Evolutionary conservation across 352 stramenopile genomes (phyloP).

Genomic region (Globisporangium irregulare): DNA sequence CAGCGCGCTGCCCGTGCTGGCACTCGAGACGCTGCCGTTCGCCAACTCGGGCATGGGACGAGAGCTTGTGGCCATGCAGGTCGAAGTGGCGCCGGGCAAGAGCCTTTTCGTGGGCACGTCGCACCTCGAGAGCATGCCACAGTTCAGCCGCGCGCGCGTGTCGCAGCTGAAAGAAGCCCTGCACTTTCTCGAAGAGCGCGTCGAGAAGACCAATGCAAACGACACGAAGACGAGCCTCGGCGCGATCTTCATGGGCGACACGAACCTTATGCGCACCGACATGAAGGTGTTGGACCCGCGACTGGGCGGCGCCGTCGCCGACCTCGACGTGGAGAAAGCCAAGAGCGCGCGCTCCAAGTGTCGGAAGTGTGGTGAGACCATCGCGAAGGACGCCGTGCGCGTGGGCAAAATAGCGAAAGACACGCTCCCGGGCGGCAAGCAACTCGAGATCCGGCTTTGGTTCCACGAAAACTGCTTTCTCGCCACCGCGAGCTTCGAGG

Average conservation of each 20-base stretch:
- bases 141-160: slow-evolving; percentile 44
- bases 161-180: slow-evolving; percentile 59
- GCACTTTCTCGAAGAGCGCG: slow-evolving; percentile 38
- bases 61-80: slow-evolving; percentile 57
- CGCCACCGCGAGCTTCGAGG: slow-evolving; percentile 23
- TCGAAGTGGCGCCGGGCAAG: slow-evolving; percentile 43
- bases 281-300: slow-evolving; percentile 54
- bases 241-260: slow-evolving; percentile 77
- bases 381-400: slow-evolving; percentile 43
- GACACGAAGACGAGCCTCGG: slow-evolving; percentile 32
- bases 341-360: slow-evolving; percentile 57
- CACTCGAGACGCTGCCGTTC: slow-evolving; percentile 63
- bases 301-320: slow-evolving; percentile 21
- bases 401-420: slow-evolving; percentile 57
- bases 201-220: slow-evolving; percentile 23
- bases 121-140: slow-evolving; percentile 69
- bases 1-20: slow-evolving; percentile 61
- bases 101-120: slow-evolving; percentile 59
- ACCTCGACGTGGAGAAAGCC: slow-evolving; percentile 54
- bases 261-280: slow-evolving; percentile 57
- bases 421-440: slow-evolving; percentile 35
- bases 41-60: slow-evolving; percentile 69
- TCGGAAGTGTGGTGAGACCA: slow-evolving; percentile 37
- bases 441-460: slow-evolving; percentile 54
- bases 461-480: slow-evolving; percentile 61